A percentile compares a stretch with the other conserved stretches of the same genome.
phyloP scores from a whole-genome alignment of 176 grass and related monocot genomes.

The Leersia perrieri region DNA sequence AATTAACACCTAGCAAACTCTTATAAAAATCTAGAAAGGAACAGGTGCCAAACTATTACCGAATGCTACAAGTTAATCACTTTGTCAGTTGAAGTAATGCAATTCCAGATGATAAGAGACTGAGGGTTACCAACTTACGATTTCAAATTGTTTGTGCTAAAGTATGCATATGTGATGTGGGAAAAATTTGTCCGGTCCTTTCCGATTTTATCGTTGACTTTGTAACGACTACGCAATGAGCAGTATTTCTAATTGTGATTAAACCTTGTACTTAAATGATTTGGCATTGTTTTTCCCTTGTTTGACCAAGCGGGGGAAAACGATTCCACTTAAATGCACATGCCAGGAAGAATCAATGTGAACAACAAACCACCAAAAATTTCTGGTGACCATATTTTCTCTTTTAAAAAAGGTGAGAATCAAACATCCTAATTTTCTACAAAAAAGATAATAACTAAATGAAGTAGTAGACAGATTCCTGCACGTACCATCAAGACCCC shows the following conservation, averaged over 20 bases:
- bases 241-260: slow-evolving; percentile 17
- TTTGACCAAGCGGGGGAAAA: not conserved
- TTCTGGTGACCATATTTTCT: no score
- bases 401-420: no score
- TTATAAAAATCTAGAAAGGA: not conserved
- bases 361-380: slow-evolving; percentile 3
- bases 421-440: not conserved
- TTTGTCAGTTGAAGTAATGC: not conserved
- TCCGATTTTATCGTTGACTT: not conserved
- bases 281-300: not conserved
- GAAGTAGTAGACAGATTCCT: not conserved
- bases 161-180: not conserved
- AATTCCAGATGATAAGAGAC: slow-evolving; percentile 18
- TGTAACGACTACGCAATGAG: not conserved
- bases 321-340: no score
- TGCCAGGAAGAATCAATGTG: not conserved
- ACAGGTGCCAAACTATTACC: not conserved
- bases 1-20: slow-evolving; percentile 12
- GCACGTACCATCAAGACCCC: slow-evolving; percentile 92
- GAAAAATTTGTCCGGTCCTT: not conserved
- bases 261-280: slow-evolving; percentile 5
- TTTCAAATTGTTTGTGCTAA: not conserved
- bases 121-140: not conserved
- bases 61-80: not conserved
- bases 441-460: slow-evolving; percentile 1